Base-by-base conservation (phyloP, 345 rosid genomes). In the Syzygium oleosum region DNA sequence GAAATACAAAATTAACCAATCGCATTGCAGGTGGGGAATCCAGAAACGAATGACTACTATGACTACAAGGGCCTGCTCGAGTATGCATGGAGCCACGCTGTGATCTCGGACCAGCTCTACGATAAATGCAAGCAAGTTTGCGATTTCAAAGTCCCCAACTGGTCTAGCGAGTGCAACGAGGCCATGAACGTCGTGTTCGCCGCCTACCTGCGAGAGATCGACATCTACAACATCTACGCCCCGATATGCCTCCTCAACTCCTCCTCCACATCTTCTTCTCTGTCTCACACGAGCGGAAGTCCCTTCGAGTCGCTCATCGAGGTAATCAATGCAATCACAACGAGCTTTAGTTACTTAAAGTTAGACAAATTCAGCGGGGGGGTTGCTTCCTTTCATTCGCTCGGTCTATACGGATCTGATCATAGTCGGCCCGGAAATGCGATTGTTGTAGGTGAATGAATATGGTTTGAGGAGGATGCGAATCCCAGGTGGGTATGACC, bases 51-150 rank as follows among this genome's bases (percentile, higher is more conserved):
- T 86, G 95, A 93, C 79, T 87, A 88, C 85, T 88, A 91, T 31
- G 93, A 92, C 84, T 54, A 87, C 86, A 90, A 78, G 87, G 97
- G 95, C 21, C 54, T 95, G 29, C 85, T 95, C 46, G 97, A 94
- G 51, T 95, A 92, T 68, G 94, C 96, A 34, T 95, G 97, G 97
- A 95, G 95, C 90, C 96, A 94, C 80, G 90, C 94, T 51, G 93
- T 95, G 51, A 91, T 95, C 87, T 88, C 97, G 2, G 96, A 94
- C 86, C 85, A 85, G 85, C 88, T 88, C 16, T 92, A 92, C 86
- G 61, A 89, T 51, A 86, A 89, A 41, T 90, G 90, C 78, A 91
- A 91, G 79, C 87, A 86, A 85, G 92, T 22, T 2, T 95, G 97
- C 31, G 93, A 94, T 89, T 95, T 95, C 91, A 92, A 87, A 49